Evolutionary conservation across 2,329 filamentous ascomycete genomes (phyloP), one percentile per base, ranked within the genome.

Genomic region (Colletotrichum somersetense): DNA sequence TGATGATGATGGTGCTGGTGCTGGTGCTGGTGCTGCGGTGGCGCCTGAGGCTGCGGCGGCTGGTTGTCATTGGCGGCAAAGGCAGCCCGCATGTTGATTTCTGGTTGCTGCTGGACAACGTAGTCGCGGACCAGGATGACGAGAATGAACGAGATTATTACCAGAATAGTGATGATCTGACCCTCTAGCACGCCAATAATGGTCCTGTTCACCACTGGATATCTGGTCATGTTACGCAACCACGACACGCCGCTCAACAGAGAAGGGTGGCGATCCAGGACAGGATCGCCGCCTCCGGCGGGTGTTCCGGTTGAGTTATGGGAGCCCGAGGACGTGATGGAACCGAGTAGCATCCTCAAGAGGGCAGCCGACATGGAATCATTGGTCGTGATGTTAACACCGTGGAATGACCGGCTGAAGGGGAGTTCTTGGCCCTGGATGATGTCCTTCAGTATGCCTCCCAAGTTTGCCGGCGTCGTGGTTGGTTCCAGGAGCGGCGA

Each of bases 111-210:
- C 80, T 99, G 96, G 12, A 99, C 95, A 62, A 99, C 96, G 88
- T 97, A 99, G 83, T 99, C 96, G 58, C 97, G 87, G 58, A 99
- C 98, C 5, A 99, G 84, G 76, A 99, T 99, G 53, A 99, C 91
- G n/a, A 99, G 85, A 71, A 99, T 98, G 81, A 98, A 99, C 70
- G 92, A 95, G 56, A 97, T 88, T 10, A 99, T 96, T 62, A 98
- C 94, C 14, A 97, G 84, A 7, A 98, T 84, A 0, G 96, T 99
- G 76, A 99, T 97, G 59, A 98, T 89, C 79, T 97, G 95, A 5
- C 96, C 96, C 83, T 99, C 96, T 4, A 98, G 84, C 0, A 96
- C 89, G 75, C 95, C 92, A 64, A 98, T 91, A 20, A 98, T 83
- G 63, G 92, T 88, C 59, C 92, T 90, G 80, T 98, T 98, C 70